Conservation (phyloP, 164 flowering plant species). For the grape (Vitis vinifera) region DNA sequence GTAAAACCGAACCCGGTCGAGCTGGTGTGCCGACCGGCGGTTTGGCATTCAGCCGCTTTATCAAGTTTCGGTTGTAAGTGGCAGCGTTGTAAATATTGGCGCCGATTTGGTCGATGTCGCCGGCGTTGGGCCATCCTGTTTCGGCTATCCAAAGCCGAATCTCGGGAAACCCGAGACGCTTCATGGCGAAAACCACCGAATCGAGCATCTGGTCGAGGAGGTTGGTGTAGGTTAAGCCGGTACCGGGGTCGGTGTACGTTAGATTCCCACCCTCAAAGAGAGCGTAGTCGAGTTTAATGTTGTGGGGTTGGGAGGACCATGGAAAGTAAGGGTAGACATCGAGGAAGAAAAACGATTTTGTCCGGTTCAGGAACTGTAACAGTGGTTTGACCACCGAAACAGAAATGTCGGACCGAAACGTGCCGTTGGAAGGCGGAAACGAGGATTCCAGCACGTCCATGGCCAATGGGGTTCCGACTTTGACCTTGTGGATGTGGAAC, state of each 20-base stretch:
- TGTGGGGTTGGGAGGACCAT: conserved; percentile 52
- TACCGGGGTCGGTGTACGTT: conserved; percentile 60
- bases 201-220: conserved; percentile 90
- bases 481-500: conserved; percentile 44
- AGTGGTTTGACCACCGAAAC: conserved; percentile 55
- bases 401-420: conserved; percentile 69
- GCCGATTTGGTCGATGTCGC: conserved; percentile 79
- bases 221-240: conserved; percentile 56
- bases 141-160: conserved; percentile 62
- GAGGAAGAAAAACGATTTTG: conserved; percentile 78
- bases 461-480: conserved; percentile 78
- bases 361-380: conserved; percentile 70
- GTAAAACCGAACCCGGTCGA: conserved; percentile 57
- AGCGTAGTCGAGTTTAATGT: conserved; percentile 69
- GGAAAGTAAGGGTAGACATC: conserved; percentile 83
- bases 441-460: conserved; percentile 72
- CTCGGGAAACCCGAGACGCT: conserved; percentile 49
- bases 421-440: conserved; percentile 82
- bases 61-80: conserved; percentile 74
- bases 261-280: conserved; percentile 32
- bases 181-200: conserved; percentile 69
- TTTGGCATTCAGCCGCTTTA: conserved; percentile 39
- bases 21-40: conserved; percentile 83
- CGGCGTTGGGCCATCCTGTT: conserved; percentile 91
- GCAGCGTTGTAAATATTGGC: conserved; percentile 85